These are phyloP conservation scores for Neofusicoccum parvum DNA, from an alignment of 2,329 filamentous ascomycete species.

Conservation along the genomic window DNA sequence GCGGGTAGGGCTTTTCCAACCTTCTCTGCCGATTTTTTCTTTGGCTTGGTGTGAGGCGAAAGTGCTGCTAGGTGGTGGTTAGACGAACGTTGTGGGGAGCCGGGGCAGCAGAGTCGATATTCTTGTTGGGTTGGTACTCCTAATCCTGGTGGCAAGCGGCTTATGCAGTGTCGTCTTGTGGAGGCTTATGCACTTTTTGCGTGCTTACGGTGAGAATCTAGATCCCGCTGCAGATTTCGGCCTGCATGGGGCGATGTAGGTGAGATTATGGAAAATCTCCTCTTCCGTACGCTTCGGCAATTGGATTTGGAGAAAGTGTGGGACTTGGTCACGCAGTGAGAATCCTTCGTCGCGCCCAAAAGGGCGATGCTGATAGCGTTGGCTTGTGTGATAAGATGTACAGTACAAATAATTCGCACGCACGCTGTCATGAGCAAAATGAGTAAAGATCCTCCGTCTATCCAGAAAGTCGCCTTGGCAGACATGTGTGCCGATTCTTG, in stretches of 20 bases:
- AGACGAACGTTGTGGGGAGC: background rate
- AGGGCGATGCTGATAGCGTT: background rate
- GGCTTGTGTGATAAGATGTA: background rate
- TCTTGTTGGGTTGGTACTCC: background rate
- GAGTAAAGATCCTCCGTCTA: constrained; percentile 15
- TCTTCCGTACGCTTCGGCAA: background rate
- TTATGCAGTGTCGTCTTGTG: background rate
- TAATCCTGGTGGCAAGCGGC: background rate
- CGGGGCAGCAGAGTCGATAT: background rate
- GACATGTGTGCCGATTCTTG: background rate
- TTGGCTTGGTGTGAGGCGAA: too few species aligned
- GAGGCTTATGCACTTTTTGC: background rate
- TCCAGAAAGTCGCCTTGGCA: constrained; percentile 8
- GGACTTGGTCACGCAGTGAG: constrained; percentile 5
- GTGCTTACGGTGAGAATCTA: constrained; percentile 18
- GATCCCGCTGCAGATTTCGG: constrained; percentile 12
- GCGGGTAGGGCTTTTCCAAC: background rate
- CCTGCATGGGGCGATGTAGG: background rate
- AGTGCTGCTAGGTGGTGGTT: too few species aligned
- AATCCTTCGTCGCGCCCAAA: constrained; percentile 4
- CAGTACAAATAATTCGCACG: constrained; percentile 3
- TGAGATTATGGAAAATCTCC: constrained; percentile 4
- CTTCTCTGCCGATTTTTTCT: too few species aligned
- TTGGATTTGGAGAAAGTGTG: background rate
- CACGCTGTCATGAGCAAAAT: constrained; percentile 14